phyloP scores from a whole-genome alignment of 2,329 filamentous ascomycete genomes.

The Lizonia empirigonia region DNA sequence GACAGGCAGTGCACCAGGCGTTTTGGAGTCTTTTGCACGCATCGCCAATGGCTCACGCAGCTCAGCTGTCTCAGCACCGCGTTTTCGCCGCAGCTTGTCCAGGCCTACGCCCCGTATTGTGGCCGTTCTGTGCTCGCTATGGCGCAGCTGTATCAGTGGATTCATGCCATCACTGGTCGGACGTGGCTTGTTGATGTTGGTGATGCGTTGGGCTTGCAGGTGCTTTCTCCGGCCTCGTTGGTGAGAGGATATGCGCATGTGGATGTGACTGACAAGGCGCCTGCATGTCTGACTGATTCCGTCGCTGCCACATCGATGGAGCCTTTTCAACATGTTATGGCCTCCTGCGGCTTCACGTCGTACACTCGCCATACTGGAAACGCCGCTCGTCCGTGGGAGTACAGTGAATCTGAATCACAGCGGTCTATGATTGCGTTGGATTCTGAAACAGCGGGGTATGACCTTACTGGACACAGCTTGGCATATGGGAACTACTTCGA shows the following conservation, averaged over 20 bases:
- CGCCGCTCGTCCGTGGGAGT: constrained; percentile 44
- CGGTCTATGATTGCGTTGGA: constrained; percentile 39
- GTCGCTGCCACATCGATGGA: constrained; percentile 27
- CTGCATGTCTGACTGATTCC: constrained; percentile 36
- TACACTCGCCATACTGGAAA: constrained; percentile 39
- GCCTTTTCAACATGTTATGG: constrained; percentile 36
- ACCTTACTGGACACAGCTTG: constrained; percentile 28
- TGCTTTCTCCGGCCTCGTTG: constrained; percentile 35
- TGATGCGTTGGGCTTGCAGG: constrained; percentile 35
- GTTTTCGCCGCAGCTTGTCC: constrained; percentile 36
- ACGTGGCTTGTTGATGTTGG: constrained; percentile 44
- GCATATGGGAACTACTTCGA: constrained; percentile 39
- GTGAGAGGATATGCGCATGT: constrained; percentile 31
- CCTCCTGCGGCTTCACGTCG: constrained; percentile 39
- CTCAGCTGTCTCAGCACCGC: constrained; percentile 41
- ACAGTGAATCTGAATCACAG: constrained; percentile 27
- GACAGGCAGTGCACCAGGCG: constrained; percentile 36
- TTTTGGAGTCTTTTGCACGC: constrained; percentile 42
- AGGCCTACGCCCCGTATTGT: constrained; percentile 35
- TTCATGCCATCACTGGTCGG: constrained; percentile 32
- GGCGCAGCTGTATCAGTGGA: constrained; percentile 42
- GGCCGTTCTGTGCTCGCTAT: constrained; percentile 42
- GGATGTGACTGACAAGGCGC: constrained; percentile 32
- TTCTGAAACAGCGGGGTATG: constrained; percentile 43
- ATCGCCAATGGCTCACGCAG: constrained; percentile 42